Conservation (phyloP, 257 asterid species). For the Solanum pimpinellifolium region DNA sequence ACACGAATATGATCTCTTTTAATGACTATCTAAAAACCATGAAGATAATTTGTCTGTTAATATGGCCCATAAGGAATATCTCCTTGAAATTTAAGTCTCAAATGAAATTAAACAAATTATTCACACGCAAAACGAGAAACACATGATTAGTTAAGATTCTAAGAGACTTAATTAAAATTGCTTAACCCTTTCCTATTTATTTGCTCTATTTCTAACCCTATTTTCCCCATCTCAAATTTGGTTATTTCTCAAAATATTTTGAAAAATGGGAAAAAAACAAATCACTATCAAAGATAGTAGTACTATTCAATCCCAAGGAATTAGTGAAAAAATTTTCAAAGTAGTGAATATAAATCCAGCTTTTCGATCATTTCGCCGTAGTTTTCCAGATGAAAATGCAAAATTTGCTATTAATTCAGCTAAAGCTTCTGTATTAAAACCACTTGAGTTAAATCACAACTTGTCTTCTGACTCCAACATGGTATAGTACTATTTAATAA, state of each 20-base stretch:
- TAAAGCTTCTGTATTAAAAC: background rate
- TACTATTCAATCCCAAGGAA: background rate
- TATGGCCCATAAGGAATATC: background rate
- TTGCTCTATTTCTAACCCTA: background rate
- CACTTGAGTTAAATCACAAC: background rate
- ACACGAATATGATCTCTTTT: background rate
- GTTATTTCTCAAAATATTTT: background rate
- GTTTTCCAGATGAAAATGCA: background rate
- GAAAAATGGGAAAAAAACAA: background rate
- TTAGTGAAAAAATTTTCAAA: background rate
- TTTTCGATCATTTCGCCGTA: background rate
- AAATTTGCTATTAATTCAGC: background rate
- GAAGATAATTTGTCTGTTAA: background rate
- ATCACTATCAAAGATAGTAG: background rate
- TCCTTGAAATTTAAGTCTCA: background rate
- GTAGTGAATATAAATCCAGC: background rate
- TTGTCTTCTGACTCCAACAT: background rate
- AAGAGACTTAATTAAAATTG: background rate
- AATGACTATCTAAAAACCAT: background rate
- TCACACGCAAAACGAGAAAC: background rate
- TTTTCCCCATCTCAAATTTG: background rate
- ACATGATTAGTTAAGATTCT: background rate
- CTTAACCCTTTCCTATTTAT: background rate
- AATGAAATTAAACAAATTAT: background rate
- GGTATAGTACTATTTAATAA: background rate